Evolutionary conservation across 108 stramenopile genomes (phyloP).

Genomic region (Cyclostephanos tholiformis): DNA sequence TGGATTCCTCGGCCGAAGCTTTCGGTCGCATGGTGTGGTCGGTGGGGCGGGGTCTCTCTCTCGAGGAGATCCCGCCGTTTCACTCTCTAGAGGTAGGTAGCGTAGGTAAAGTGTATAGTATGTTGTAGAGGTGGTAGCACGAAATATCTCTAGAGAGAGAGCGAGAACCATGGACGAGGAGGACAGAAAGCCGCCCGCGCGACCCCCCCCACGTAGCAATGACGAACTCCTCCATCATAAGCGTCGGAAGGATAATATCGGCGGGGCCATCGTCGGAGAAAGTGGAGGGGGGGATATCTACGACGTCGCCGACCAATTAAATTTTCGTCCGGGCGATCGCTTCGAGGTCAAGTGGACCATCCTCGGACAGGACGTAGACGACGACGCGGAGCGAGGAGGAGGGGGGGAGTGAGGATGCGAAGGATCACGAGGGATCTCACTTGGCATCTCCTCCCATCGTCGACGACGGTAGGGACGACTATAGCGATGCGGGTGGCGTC

Average conservation of each 20-base stretch:
- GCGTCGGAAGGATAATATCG: background rate
- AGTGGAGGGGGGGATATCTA: background rate
- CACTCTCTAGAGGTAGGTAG: no score
- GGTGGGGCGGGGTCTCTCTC: no score
- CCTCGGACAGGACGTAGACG: constrained; percentile 14
- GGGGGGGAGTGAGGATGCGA: background rate
- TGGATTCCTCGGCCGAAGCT: no score
- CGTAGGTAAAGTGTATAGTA: no score
- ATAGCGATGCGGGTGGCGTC: background rate
- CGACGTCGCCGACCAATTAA: constrained; percentile 23
- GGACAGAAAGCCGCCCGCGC: constrained; percentile 2
- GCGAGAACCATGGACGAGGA: constrained; percentile 8
- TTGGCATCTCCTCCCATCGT: background rate
- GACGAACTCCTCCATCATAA: background rate
- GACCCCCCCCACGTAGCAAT: background rate
- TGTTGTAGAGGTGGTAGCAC: no score
- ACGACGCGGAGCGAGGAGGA: background rate
- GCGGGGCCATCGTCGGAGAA: background rate
- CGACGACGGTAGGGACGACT: background rate
- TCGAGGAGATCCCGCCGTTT: no score
- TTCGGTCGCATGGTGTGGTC: no score
- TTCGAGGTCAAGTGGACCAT: constrained; percentile 46
- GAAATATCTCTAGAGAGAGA: no score
- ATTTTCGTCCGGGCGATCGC: constrained; percentile 27
- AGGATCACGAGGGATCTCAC: background rate